Evolutionary conservation across 1,284 basidiomycete species (phyloP), one percentile per base, ranked within the genome.

Genomic region (Naganishia sp.): DNA sequence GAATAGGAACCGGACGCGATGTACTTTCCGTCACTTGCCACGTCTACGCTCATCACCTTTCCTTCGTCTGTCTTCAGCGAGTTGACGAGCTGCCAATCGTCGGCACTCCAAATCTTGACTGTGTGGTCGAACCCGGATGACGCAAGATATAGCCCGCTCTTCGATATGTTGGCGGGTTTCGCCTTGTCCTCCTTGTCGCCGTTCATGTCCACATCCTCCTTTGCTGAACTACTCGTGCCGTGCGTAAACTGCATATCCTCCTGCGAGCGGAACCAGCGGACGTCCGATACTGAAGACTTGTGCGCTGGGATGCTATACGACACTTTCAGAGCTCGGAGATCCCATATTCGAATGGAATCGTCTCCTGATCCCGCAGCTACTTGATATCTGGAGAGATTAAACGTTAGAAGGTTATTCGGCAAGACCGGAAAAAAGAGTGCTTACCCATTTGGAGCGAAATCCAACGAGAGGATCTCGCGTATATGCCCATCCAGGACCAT

Each of bases 401-500:
- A 39, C 13, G 28, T 51, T 13, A 39, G 6, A 18, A 45, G 41
- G 3, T 47, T 41, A 3, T 25, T 15, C 46, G 6, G 15, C 49
- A 15, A 42, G 17, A 18, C 23, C 7, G 35, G 50, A 17, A 49
- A 49, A n/a, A 51, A 69, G 50, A 67, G 10, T 31, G 73, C 84
- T 71, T 76, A 95, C 88, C 95, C 94, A 73, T 96, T 99, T 7
- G 95, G 94, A 23, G 93, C 93, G 79, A 98, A 99, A 67, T 88
- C 88, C 73, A 97, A 89, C 1, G 90, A 83, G 67, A 94, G 89
- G 68, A 99, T 94, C 69, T 93, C 89, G 78, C 95, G 89, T 3
- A 94, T 91, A 72, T 99, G 96, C 0, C 96, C 96, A 72, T 98
- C 95, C 21, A 99, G 85, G 1, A 99, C 92, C 94, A 99, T 98